These are phyloP conservation scores for Paecilomyces fulvus DNA, from an alignment of 2,329 filamentous ascomycete species.

Conservation along the genomic window DNA sequence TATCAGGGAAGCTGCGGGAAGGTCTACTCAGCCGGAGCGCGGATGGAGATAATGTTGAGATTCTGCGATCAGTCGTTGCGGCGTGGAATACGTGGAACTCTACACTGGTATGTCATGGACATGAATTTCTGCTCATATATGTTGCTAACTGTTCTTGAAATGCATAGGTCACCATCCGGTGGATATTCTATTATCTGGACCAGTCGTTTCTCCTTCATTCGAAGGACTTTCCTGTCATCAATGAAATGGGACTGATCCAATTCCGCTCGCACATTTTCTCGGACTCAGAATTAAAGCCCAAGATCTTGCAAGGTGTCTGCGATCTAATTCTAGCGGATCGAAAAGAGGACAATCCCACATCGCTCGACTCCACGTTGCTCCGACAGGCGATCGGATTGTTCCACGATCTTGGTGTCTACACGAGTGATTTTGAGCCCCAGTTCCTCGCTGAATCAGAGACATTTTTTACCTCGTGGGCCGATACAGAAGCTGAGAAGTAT, in stretches of 20 bases:
- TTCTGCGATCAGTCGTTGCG: slow-evolving; percentile 51
- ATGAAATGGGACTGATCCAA: slow-evolving; percentile 68
- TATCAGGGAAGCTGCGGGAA: slow-evolving; percentile 47
- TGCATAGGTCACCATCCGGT: slow-evolving; percentile 62
- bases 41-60: slow-evolving; percentile 52
- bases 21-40: slow-evolving; percentile 49
- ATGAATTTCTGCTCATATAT: background rate
- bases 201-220: slow-evolving; percentile 75
- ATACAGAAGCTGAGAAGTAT: slow-evolving; percentile 51
- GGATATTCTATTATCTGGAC: slow-evolving; percentile 90
- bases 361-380: slow-evolving; percentile 59
- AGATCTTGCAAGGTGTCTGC: slow-evolving; percentile 62
- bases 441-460: slow-evolving; percentile 60
- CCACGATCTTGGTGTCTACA: slow-evolving; percentile 75
- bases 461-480: slow-evolving; percentile 64
- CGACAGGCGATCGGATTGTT: slow-evolving; percentile 72
- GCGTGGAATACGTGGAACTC: slow-evolving; percentile 72
- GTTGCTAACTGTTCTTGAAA: background rate
- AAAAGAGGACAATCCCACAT: slow-evolving; percentile 37
- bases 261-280: slow-evolving; percentile 60
- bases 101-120: slow-evolving; percentile 54
- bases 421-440: slow-evolving; percentile 65
- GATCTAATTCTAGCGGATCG: slow-evolving; percentile 68
- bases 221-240: slow-evolving; percentile 61
- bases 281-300: slow-evolving; percentile 43